Evolutionary conservation across 768 basidiomycete species (phyloP), one percentile per base, ranked within the genome.

Genomic region (Lanmaoa pseudosensibilis): DNA sequence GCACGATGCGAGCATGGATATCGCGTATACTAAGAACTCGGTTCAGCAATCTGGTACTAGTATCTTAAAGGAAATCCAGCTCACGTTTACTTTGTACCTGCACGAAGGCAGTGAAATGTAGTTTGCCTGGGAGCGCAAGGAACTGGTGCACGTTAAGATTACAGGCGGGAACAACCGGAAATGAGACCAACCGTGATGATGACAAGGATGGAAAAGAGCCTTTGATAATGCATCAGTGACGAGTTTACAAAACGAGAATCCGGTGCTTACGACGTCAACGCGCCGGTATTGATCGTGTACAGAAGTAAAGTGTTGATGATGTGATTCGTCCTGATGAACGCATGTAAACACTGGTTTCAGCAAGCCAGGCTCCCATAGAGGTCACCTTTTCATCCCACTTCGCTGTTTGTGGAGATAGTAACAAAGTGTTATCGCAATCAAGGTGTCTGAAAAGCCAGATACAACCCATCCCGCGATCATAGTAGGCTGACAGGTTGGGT

Each of bases 1-100:
- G 32, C 19, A 65, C 63, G 53, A 64, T 41, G 63, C 56, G 15
- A 58, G 43, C 13, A 58, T 48, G n/a, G 63, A 65, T 43, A 65
- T 43, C 1, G 59, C 63, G 23, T 65, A 61, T 16, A 62, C 63
- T 62, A 8, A 11, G 37, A 19, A 33, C 4, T 25, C 5, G 37
- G 23, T 30, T 34, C 9, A 55, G 27, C 27, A 27, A 27, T 27
- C 27, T 27, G 27, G 27, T 27, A 6, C 1, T 0, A 6, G 27
- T 27, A 5, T 27, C 27, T 4, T 27, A 27, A 27, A 27, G 27
- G 27, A 27, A 27, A 27, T 1, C 6, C 27, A 27, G 6, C 61
- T 46, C 33, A 63, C 62, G 8, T 62, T 55, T 52, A 15, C 60
- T 63, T 21, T 63, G 56, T 15, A 58, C 60, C 25, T 62, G 62